Evolutionary conservation across 371 early-diverging fungal genomes (phyloP).

Genomic region (Rhizopus microsporus): DNA sequence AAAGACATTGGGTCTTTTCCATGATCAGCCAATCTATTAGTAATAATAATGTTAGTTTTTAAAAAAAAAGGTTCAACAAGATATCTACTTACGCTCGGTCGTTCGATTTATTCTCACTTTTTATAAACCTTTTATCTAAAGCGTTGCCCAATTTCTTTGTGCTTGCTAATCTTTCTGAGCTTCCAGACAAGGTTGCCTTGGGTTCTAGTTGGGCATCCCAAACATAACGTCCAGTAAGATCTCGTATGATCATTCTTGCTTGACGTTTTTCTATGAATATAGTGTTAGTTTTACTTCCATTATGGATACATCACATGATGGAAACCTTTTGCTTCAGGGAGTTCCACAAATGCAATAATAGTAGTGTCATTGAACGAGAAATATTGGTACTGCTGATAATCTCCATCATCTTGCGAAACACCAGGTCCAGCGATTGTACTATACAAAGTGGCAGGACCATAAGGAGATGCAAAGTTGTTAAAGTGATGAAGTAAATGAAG

Average conservation of each 20-base stretch:
- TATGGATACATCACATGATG: neutral
- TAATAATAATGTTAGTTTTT: neutral
- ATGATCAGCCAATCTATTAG: neutral
- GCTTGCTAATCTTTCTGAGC: neutral
- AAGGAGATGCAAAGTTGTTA: slow-evolving; percentile 56
- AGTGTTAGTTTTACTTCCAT: neutral
- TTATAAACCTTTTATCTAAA: neutral
- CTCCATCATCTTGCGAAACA: slow-evolving; percentile 40
- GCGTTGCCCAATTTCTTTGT: neutral
- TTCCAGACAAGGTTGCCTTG: neutral
- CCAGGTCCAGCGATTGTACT: slow-evolving; percentile 53
- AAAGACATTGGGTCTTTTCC: slow-evolving; percentile 16
- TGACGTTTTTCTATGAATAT: slow-evolving; percentile 16
- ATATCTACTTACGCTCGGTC: neutral
- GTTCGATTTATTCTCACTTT: neutral
- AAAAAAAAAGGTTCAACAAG: too few relatives aligned
- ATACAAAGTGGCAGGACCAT: slow-evolving; percentile 54
- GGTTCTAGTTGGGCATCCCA: slow-evolving; percentile 74
- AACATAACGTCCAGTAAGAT: slow-evolving; percentile 76
- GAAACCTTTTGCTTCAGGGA: slow-evolving; percentile 36
- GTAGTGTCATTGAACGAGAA: slow-evolving; percentile 65
- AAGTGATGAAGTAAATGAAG: slow-evolving; percentile 58
- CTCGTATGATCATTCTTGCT: slow-evolving; percentile 68
- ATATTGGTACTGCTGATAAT: slow-evolving; percentile 52
- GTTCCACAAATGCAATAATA: slow-evolving; percentile 61